These are phyloP conservation scores for Mortierella alpina DNA, from an alignment of 192 early-diverging fungal genomes.

Conservation along the genomic window DNA sequence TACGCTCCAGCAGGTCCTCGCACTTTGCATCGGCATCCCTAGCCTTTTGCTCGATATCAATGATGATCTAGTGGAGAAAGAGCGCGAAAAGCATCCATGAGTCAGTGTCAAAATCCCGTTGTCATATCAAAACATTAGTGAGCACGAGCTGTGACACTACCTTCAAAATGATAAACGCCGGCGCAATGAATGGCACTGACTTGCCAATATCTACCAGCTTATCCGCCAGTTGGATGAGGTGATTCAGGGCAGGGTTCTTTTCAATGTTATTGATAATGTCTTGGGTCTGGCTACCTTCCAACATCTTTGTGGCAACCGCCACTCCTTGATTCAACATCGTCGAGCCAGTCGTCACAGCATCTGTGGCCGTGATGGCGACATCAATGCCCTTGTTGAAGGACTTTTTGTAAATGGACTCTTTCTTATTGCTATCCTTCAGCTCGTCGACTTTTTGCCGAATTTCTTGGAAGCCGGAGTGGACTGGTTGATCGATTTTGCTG, in stretches of 20 bases:
- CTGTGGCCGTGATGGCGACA: conserved; percentile 1
- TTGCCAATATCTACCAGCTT: conserved; percentile 58
- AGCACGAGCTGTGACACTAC: conserved; percentile 10
- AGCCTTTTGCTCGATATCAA: conserved; percentile 60
- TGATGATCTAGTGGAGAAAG: conserved; percentile 48
- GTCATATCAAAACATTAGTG: background rate
- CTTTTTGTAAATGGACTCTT: conserved; percentile 3
- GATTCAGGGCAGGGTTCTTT: conserved; percentile 32
- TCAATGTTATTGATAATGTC: conserved; percentile 26
- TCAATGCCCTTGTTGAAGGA: conserved; percentile 17
- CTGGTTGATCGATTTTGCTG: background rate
- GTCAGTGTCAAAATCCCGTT: background rate
- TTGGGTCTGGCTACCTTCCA: conserved; percentile 3
- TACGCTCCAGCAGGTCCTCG: conserved; percentile 62
- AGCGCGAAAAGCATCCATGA: background rate
- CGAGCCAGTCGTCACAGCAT: background rate
- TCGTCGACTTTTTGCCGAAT: conserved; percentile 14
- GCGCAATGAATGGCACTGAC: conserved; percentile 61
- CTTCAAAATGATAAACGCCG: conserved; percentile 63
- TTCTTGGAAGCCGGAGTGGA: conserved; percentile 18
- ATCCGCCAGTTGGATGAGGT: conserved; percentile 53
- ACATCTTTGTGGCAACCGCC: conserved; percentile 6
- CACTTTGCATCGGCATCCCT: conserved; percentile 65
- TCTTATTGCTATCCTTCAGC: background rate
- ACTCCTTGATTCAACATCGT: conserved; percentile 9